phyloP scores from a whole-genome alignment of 2,329 filamentous ascomycete species.

The Cladosporium sp. region DNA sequence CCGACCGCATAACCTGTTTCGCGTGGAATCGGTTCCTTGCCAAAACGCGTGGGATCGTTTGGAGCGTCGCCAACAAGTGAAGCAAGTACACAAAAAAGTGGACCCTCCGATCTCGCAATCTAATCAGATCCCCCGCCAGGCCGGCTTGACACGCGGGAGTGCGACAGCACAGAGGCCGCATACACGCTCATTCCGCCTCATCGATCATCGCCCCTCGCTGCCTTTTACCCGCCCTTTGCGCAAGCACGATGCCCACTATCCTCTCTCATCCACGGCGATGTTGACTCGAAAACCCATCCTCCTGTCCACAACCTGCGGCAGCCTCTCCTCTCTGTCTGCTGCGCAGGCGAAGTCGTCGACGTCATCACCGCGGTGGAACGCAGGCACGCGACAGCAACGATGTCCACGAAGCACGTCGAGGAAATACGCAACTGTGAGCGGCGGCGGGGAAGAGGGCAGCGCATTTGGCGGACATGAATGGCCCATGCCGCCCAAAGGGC shows the following conservation, averaged over 20 bases:
- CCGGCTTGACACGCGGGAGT: too few species aligned
- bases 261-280: constrained; percentile 26
- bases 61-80: too few species aligned
- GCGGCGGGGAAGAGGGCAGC: constrained; percentile 15
- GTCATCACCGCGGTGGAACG: constrained; percentile 36
- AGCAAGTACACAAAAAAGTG: too few species aligned
- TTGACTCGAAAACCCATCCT: constrained; percentile 32
- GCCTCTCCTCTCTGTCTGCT: constrained; percentile 13
- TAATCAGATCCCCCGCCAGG: too few species aligned
- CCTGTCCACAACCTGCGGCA: constrained; percentile 27
- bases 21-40: too few species aligned
- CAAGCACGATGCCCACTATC: constrained; percentile 1
- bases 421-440: constrained; percentile 29
- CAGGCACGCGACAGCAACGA: constrained; percentile 25
- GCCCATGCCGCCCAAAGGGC: constrained; percentile 32
- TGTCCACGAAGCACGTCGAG: constrained; percentile 4
- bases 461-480: constrained; percentile 18
- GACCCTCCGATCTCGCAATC: too few species aligned
- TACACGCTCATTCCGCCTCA: constrained; percentile 8
- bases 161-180: not conserved
- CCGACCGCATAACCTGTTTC: too few species aligned
- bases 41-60: too few species aligned
- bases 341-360: constrained; percentile 28
- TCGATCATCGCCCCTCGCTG: not conserved
- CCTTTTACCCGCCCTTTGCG: not conserved